Evolutionary conservation across 192 early-diverging fungal genomes (phyloP).

Genomic region (Entomortierella parvispora): DNA sequence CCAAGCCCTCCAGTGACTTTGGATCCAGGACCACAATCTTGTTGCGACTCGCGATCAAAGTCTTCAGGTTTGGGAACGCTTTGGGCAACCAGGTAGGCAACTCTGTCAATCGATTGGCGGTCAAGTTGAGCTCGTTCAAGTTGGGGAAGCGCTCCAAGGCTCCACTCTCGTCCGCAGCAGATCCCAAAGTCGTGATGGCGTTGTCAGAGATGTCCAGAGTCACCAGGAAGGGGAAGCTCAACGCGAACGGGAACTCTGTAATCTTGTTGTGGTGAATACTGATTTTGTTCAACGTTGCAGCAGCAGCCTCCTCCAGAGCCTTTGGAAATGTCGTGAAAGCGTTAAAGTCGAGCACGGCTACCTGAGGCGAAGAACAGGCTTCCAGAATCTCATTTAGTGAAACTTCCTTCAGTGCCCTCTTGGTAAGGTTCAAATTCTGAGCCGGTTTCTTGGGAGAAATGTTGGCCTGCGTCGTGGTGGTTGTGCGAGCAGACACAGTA

Average conservation of each 20-base stretch:
- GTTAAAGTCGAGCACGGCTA: conserved; percentile 43
- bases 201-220: conserved; percentile 60
- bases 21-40: conserved; percentile 52
- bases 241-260: conserved; percentile 48
- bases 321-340: conserved; percentile 35
- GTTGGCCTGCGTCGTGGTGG: not conserved
- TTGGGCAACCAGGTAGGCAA: conserved; percentile 53
- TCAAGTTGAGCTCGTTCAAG: conserved; percentile 55
- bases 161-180: conserved; percentile 7
- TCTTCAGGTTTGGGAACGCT: conserved; percentile 55
- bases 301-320: conserved; percentile 24
- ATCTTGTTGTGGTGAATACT: conserved; percentile 64
- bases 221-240: conserved; percentile 52
- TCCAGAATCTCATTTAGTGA: conserved; percentile 33
- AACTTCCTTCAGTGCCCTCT: conserved; percentile 49
- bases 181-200: conserved; percentile 33
- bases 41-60: conserved; percentile 54
- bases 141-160: conserved; percentile 52
- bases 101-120: conserved; percentile 42
- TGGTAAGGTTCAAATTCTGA: conserved; percentile 55
- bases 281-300: conserved; percentile 55
- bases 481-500: not conserved
- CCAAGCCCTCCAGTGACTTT: conserved; percentile 53
- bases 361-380: conserved; percentile 34
- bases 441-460: conserved; percentile 3